Evolutionary conservation across 306 rosid species (phyloP).

Genomic region (Glycine latifolia): DNA sequence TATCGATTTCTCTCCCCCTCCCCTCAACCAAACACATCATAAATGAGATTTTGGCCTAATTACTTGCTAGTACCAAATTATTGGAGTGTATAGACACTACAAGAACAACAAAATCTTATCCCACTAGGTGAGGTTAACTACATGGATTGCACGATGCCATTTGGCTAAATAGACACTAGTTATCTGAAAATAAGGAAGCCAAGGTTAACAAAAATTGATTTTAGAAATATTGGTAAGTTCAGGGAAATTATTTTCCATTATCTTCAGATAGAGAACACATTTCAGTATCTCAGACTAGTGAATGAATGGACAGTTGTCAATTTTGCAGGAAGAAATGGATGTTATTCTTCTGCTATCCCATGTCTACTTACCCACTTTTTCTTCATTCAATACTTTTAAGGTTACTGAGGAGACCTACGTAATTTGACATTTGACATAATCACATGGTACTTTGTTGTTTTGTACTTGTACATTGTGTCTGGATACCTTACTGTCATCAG

Average conservation of each 20-base stretch:
- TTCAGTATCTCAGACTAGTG: conserved; percentile 28
- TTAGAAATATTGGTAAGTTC: not conserved
- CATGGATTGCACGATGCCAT: not conserved
- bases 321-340: conserved; percentile 13
- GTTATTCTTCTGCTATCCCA: not conserved
- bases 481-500: conserved; percentile 6
- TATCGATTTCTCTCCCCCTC: too few species aligned
- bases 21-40: too few species aligned
- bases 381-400: conserved; percentile 9
- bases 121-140: not conserved
- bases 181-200: conserved; percentile 5
- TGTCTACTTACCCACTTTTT: not conserved
- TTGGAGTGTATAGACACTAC: not conserved
- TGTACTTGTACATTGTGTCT: not conserved
- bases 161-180: not conserved
- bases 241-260: not conserved
- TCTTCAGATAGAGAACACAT: conserved; percentile 2
- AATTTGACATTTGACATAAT: conserved; percentile 11
- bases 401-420: not conserved
- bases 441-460: not conserved
- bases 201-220: too few species aligned
- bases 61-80: too few species aligned
- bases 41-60: not conserved
- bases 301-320: conserved; percentile 1
- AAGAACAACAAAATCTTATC: not conserved